Conservation (phyloP, 2,329 filamentous ascomycete species). For the Colletotrichum musae region DNA sequence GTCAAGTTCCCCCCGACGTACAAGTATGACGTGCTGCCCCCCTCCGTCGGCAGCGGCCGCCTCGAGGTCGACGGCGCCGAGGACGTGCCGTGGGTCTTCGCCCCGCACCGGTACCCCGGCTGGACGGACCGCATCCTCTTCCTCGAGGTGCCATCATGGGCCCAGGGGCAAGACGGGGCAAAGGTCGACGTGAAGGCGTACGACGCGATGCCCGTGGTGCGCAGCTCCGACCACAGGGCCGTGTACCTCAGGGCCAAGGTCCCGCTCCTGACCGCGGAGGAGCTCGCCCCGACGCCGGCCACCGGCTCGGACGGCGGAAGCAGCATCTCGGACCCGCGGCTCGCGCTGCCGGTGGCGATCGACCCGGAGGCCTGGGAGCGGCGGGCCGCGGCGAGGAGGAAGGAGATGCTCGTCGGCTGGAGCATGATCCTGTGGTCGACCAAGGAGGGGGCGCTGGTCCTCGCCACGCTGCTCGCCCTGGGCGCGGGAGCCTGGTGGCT, state of each 20-base stretch:
- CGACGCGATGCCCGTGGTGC: conserved; percentile 81
- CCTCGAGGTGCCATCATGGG: conserved; percentile 72
- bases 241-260: conserved; percentile 81
- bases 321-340: conserved; percentile 57
- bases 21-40: conserved; percentile 77
- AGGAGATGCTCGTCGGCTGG: conserved; percentile 67
- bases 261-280: conserved; percentile 66
- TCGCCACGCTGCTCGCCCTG: conserved; percentile 59
- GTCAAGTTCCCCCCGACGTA: conserved; percentile 93
- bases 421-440: conserved; percentile 70
- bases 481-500: conserved; percentile 63
- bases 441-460: conserved; percentile 61
- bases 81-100: conserved; percentile 77
- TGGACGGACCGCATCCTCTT: conserved; percentile 96
- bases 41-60: conserved; percentile 43
- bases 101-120: conserved; percentile 86
- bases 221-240: conserved; percentile 89
- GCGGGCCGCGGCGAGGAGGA: conserved; percentile 60
- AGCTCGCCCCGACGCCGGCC: conserved; percentile 53
- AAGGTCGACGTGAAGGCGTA: conserved; percentile 75
- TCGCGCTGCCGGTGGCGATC: conserved; percentile 64
- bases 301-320: neutral
- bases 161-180: conserved; percentile 49
- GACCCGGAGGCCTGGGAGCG: conserved; percentile 70
- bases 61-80: conserved; percentile 42